Evolutionary conservation across 2,329 filamentous ascomycete species (phyloP), one percentile per base, ranked within the genome.

Genomic region (Fusarium incarnatum): DNA sequence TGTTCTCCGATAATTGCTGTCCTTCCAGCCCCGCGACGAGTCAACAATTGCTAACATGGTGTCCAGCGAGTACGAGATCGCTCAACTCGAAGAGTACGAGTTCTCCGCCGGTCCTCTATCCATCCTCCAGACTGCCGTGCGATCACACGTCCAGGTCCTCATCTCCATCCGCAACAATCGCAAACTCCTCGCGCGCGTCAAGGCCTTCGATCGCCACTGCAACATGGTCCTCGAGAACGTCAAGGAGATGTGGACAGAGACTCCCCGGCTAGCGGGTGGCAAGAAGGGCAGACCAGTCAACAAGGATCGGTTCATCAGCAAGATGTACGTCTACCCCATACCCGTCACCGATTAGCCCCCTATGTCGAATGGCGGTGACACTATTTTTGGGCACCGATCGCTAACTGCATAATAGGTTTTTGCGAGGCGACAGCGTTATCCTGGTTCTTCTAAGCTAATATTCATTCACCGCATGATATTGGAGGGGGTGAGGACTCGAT

Each of bases 221-320:
- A 99, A 99, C 84, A 98, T 99, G 96, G 93, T 97, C 6, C 86
- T 98, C 49, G 94, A 97, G 85, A 97, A 97, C 75, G 94, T 97
- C 46, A 83, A 83, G 87, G 96, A 99, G 84, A 98, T 99, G 95
- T 99, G 96, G 96, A 98, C 94, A 12, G 96, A 99, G 84, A 96
- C 92, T 59, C 94, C 95, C 50, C 86, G 90, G 66, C 87, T 93
- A 77, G 90, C 92, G 23, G 91, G 91, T 72, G 95, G 95, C 72
- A 96, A 95, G 85, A 94, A 94, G 83, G 94, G 94, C 59, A 86
- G 92, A 76, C 90, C 92, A 46, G 93, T 98, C 68, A 99, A 99
- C 85, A 98, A 98, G 89, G 96, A 99, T 82, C 87, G 96, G 44
- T 98, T 98, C 82, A 96, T 98, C 77, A 97, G 93, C 87, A 98